Evolutionary conservation across 805 yeast genomes (phyloP).

Genomic region (Candida easanensis): DNA sequence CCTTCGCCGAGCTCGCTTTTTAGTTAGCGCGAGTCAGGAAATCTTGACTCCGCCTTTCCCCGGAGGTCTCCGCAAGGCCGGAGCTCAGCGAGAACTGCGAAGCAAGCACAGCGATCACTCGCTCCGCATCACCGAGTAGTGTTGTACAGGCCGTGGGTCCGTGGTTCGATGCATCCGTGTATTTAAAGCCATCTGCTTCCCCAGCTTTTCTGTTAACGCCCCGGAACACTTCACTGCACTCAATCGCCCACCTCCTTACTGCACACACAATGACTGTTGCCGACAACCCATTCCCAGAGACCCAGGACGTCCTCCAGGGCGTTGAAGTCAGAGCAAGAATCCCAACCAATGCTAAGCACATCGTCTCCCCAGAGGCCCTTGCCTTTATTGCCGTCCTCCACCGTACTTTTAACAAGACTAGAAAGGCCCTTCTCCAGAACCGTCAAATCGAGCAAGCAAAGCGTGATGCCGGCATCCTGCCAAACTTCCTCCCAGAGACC

Average conservation of each 20-base stretch:
- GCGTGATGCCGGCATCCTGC: constrained; percentile 59
- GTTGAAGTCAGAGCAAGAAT: constrained; percentile 37
- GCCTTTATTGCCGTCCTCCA: constrained; percentile 71
- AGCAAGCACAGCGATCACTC: not conserved
- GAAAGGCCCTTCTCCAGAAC: constrained; percentile 57
- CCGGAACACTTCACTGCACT: no score
- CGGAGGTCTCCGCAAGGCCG: not conserved
- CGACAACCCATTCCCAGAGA: constrained; percentile 29
- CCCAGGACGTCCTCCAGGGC: constrained; percentile 31
- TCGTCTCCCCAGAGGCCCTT: constrained; percentile 48
- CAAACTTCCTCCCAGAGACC: constrained; percentile 70
- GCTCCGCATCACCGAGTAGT: not conserved
- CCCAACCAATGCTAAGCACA: constrained; percentile 37
- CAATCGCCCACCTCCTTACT: not conserved
- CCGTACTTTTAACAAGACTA: constrained; percentile 62
- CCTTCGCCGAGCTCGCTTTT: not conserved
- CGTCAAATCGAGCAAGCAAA: constrained; percentile 58
- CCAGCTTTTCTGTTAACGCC: not conserved
- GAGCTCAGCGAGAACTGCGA: not conserved
- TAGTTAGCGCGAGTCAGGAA: not conserved
- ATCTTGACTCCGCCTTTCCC: constrained; percentile 1
- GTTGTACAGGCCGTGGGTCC: not conserved
- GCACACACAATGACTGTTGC: constrained; percentile 13
- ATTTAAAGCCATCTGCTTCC: not conserved
- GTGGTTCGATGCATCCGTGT: not conserved